Evolutionary conservation across 2,329 filamentous ascomycete species (phyloP).

Genomic region (Aurifilum marmelostoma): DNA sequence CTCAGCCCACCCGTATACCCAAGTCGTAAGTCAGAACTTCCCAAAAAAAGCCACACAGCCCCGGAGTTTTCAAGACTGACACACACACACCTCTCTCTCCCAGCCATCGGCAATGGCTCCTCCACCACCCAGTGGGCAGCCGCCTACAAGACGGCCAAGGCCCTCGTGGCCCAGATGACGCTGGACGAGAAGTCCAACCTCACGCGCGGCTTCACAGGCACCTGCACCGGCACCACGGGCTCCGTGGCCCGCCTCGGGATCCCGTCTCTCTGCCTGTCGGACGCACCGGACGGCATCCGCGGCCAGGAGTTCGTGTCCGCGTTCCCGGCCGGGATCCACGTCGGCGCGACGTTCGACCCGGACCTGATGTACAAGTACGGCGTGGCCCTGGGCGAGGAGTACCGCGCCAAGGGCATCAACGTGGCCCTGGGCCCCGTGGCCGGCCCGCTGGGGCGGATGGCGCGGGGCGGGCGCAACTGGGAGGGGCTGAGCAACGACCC

Average conservation of each 20-base stretch:
- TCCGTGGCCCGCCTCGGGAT: slow-evolving; percentile 42
- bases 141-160: slow-evolving; percentile 41
- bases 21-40: slow-evolving; percentile 32
- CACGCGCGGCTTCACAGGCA: slow-evolving; percentile 41
- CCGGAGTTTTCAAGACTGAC: not conserved
- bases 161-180: slow-evolving; percentile 43
- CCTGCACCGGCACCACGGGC: slow-evolving; percentile 39
- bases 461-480: slow-evolving; percentile 66
- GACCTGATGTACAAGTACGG: slow-evolving; percentile 68
- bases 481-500: slow-evolving; percentile 57
- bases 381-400: slow-evolving; percentile 69
- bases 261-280: slow-evolving; percentile 49
- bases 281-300: slow-evolving; percentile 43
- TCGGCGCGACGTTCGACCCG: slow-evolving; percentile 72
- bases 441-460: slow-evolving; percentile 65
- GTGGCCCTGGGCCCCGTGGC: slow-evolving; percentile 62
- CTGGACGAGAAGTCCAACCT: slow-evolving; percentile 45
- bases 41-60: not conserved
- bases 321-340: slow-evolving; percentile 70
- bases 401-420: slow-evolving; percentile 70
- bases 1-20: slow-evolving; percentile 42
- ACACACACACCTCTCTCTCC: slow-evolving; percentile 19
- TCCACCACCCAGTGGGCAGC: slow-evolving; percentile 38
- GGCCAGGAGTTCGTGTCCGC: slow-evolving; percentile 41
- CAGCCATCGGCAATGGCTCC: slow-evolving; percentile 37